phyloP scores from a whole-genome alignment of 2,329 filamentous ascomycete species.

The Phyllosticta citribraziliensis region DNA sequence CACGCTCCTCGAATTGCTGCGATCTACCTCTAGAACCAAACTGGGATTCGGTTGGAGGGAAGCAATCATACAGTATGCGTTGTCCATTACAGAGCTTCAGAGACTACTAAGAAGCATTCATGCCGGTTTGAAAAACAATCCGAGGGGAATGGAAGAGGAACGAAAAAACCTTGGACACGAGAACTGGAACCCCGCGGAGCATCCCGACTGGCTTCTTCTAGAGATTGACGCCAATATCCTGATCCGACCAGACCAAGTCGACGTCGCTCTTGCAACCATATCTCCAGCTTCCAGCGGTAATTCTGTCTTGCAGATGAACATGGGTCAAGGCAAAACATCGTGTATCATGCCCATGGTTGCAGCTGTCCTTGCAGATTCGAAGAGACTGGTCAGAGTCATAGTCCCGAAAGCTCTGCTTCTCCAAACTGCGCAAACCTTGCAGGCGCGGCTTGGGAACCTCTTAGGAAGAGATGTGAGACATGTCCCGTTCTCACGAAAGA shows the following conservation, averaged over 20 bases:
- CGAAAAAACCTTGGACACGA: constrained; percentile 39
- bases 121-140: constrained; percentile 17
- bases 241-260: constrained; percentile 51
- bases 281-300: constrained; percentile 42
- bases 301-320: constrained; percentile 56
- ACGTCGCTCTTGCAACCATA: constrained; percentile 53
- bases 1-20: constrained; percentile 38
- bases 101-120: constrained; percentile 35
- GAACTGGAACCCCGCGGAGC: constrained; percentile 45
- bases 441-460: constrained; percentile 46
- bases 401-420: constrained; percentile 48
- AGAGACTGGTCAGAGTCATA: constrained; percentile 42
- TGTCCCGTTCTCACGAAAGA: constrained; percentile 49
- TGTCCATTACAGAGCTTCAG: constrained; percentile 38
- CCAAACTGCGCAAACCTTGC: constrained; percentile 49
- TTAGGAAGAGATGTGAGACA: constrained; percentile 45
- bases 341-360: constrained; percentile 59
- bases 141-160: constrained; percentile 32
- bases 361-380: constrained; percentile 29
- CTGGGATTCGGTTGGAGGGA: constrained; percentile 32
- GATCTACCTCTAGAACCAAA: constrained; percentile 20
- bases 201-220: constrained; percentile 55
- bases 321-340: constrained; percentile 57
- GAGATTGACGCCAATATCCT: constrained; percentile 57
- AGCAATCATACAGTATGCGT: constrained; percentile 34